These are phyloP conservation scores for Lasiosphaeria ovina DNA, from an alignment of 495 filamentous ascomycete species.

Conservation along the genomic window DNA sequence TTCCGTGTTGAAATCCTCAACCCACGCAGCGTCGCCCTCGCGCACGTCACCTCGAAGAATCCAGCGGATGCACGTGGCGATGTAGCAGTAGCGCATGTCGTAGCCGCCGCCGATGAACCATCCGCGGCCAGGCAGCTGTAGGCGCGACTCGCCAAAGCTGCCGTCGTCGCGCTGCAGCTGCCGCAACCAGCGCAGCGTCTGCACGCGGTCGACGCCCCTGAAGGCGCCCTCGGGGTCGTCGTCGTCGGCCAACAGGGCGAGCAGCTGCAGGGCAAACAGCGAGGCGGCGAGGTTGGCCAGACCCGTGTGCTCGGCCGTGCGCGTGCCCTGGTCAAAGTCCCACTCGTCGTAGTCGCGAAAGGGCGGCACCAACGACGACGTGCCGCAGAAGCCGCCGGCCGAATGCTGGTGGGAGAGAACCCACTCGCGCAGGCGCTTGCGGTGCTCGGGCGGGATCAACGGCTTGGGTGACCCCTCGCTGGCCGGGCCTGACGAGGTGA, in stretches of 20 bases:
- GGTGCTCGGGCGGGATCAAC: constrained; percentile 36
- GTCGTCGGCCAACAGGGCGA: constrained; percentile 75
- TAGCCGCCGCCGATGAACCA: constrained; percentile 69
- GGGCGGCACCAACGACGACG: constrained; percentile 53
- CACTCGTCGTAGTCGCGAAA: constrained; percentile 32
- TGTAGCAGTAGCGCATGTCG: constrained; percentile 86
- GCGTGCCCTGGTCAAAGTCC: constrained; percentile 31
- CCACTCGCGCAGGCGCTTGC: constrained; percentile 38
- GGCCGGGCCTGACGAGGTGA: constrained; percentile 25
- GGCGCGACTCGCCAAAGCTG: constrained; percentile 83
- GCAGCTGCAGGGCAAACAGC: constrained; percentile 75
- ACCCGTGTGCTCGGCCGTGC: constrained; percentile 59
- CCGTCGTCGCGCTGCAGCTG: constrained; percentile 79
- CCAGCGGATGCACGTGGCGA: constrained; percentile 76
- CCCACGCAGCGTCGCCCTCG: constrained; percentile 51
- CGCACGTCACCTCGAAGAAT: constrained; percentile 63
- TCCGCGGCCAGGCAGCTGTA: constrained; percentile 39
- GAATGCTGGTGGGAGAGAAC: constrained; percentile 76
- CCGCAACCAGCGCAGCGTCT: constrained; percentile 70
- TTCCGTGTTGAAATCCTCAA: constrained; percentile 72
- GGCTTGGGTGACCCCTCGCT: constrained; percentile 14
- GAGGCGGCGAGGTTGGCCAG: constrained; percentile 82
- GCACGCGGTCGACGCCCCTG: constrained; percentile 59
- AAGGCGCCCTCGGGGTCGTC: constrained; percentile 45
- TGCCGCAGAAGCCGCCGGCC: constrained; percentile 74